Evolutionary conservation across 169 alveolate genomes (phyloP).

Genomic region (Eimeria mitis): DNA sequence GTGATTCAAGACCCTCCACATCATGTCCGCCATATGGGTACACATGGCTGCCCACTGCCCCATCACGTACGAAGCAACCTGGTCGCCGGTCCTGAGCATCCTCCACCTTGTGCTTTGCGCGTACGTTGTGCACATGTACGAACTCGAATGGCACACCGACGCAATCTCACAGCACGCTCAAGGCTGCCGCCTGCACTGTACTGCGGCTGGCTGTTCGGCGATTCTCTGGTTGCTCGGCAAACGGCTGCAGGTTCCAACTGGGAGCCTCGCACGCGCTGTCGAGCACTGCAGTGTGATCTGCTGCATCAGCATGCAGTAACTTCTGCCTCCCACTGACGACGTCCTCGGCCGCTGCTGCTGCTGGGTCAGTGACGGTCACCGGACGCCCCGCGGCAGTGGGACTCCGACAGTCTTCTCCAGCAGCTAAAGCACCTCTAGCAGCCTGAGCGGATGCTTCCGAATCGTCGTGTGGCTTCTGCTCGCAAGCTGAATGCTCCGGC

Average conservation of each 20-base stretch:
- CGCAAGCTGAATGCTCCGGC: slow-evolving; percentile 21
- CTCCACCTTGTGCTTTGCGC: neutral
- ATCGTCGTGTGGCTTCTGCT: neutral
- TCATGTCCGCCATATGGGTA: neutral
- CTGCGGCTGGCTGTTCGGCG: slow-evolving; percentile 17
- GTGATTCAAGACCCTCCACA: neutral
- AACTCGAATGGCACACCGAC: slow-evolving; percentile 11
- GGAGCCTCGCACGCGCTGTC: slow-evolving; percentile 35
- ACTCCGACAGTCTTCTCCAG: neutral
- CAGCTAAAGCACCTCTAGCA: neutral
- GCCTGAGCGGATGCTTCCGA: neutral
- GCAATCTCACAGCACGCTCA: neutral
- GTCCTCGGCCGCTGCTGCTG: neutral
- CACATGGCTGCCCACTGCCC: neutral
- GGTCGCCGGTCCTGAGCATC: neutral
- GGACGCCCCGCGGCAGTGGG: slow-evolving; percentile 8
- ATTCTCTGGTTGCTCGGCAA: slow-evolving; percentile 5
- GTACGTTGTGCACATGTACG: slow-evolving; percentile 8
- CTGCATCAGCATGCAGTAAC: slow-evolving; percentile 1
- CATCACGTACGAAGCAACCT: neutral
- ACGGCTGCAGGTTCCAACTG: slow-evolving; percentile 27
- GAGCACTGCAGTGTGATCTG: slow-evolving; percentile 30
- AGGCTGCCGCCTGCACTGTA: slow-evolving; percentile 59
- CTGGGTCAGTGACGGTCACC: neutral
- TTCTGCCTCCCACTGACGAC: neutral